These are phyloP conservation scores for Candida alai DNA, from an alignment of 805 yeast species.

Conservation along the genomic window DNA sequence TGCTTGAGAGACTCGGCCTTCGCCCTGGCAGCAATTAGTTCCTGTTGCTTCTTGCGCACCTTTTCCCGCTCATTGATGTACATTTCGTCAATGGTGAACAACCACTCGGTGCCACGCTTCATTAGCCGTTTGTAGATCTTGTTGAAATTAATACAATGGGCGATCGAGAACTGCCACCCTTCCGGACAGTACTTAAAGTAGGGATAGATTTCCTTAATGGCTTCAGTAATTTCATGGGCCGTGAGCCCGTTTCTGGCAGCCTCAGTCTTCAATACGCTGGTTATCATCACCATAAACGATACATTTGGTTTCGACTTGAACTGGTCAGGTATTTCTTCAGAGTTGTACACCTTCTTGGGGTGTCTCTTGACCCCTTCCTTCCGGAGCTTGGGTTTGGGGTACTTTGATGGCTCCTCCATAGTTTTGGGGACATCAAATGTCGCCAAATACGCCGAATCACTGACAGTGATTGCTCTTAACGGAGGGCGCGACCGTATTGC, in stretches of 20 bases:
- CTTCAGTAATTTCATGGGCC: constrained; percentile 68
- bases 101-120: constrained; percentile 69
- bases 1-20: constrained; percentile 51
- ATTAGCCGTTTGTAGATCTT: constrained; percentile 62
- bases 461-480: constrained; percentile 27
- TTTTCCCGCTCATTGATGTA: constrained; percentile 79
- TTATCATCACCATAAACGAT: constrained; percentile 77
- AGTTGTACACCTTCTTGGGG: constrained; percentile 60
- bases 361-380: constrained; percentile 41
- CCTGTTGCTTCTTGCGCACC: constrained; percentile 59
- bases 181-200: constrained; percentile 91
- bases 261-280: constrained; percentile 68
- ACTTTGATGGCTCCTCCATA: constrained; percentile 24
- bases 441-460: constrained; percentile 13
- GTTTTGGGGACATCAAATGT: constrained; percentile 33
- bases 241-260: constrained; percentile 68
- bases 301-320: constrained; percentile 79
- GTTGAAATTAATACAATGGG: constrained; percentile 84
- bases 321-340: constrained; percentile 87
- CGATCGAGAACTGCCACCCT: constrained; percentile 95
- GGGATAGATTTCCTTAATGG: constrained; percentile 84
- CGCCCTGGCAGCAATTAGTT: constrained; percentile 57
- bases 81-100: constrained; percentile 89
- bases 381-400: constrained; percentile 32
- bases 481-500: constrained; percentile 18